Evolutionary conservation across 2,329 filamentous ascomycete genomes (phyloP).

Genomic region (Didymella sp.): DNA sequence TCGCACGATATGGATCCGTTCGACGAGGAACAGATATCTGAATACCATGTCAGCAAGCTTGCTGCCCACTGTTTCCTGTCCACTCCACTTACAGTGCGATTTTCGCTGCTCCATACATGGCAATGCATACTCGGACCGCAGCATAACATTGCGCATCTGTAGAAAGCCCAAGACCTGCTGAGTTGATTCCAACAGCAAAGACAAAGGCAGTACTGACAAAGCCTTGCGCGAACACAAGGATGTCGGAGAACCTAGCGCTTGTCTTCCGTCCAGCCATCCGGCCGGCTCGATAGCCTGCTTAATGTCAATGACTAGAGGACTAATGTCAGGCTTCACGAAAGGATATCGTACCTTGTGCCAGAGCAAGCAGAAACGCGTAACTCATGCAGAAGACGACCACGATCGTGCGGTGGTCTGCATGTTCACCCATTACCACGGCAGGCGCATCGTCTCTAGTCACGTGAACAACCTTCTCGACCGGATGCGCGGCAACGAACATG

Average conservation of each 20-base stretch:
- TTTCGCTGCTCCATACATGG: neutral
- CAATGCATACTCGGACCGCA: neutral
- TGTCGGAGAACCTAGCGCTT: neutral
- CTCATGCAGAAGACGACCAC: neutral
- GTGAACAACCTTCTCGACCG: neutral
- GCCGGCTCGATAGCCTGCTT: neutral
- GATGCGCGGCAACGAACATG: neutral
- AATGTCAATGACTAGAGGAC: neutral
- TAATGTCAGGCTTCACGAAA: neutral
- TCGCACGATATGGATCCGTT: neutral
- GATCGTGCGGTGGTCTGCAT: neutral
- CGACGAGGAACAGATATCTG: neutral
- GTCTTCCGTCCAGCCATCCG: neutral
- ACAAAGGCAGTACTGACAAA: neutral
- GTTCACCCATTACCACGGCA: neutral
- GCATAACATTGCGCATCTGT: neutral
- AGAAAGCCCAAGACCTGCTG: neutral
- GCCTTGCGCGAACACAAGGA: neutral
- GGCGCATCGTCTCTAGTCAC: neutral
- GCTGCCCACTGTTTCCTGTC: neutral
- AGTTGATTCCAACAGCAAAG: neutral
- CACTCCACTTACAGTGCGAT: neutral
- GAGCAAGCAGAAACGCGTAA: neutral
- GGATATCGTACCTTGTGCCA: neutral
- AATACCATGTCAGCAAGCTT: neutral